Base-by-base conservation (phyloP, 1,284 basidiomycete species). In the Inonotus hispidus region DNA sequence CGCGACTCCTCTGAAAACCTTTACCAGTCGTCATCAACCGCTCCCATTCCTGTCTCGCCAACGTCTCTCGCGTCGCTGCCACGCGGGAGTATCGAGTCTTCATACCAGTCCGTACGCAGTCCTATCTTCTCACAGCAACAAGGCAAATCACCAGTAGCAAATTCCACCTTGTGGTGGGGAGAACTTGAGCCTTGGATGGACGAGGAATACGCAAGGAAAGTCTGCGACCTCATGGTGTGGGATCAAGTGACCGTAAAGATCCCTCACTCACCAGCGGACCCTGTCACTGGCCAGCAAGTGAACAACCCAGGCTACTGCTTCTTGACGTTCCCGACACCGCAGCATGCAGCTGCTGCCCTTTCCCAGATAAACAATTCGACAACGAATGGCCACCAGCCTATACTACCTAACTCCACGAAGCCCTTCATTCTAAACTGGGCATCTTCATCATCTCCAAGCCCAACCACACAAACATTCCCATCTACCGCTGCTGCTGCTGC, bases 171-270 rank as follows among this genome's bases (percentile, higher is more conserved):
- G 63, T 89, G 84, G 79, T 90, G 91, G 86, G 83, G 85, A 67
- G 86, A 90, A 69, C 81, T 93, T 61, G 92, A 93, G 73, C 84
- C 87, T 68, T 93, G 91, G 92, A 93, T 93, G 91, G 91, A 93
- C 75, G 90, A 92, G 80, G 87, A 90, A 71, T 93, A 93, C 76
- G 88, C 84, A 50, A 87, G 88, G 72, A 88, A 90, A 71, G 88
- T 92, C 67, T 90, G 88, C 72, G 75, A 72, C 59, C 77, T 92
- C 69, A 89, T 91, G 87, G 81, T 84, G 64, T 92, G 90, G 89
- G 85, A 89, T 60, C 82, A 86, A 27, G 76, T 84, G 71, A 80
- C 71, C 68, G 82, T 90, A 74, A 88, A 85, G 71, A 84, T 90
- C 37, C 87, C 87, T 37, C 85, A 77, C 64, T 80, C 83, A n/a